Base-by-base conservation (phyloP, 2,329 filamentous ascomycete species). In the Aspergillus tanneri region DNA sequence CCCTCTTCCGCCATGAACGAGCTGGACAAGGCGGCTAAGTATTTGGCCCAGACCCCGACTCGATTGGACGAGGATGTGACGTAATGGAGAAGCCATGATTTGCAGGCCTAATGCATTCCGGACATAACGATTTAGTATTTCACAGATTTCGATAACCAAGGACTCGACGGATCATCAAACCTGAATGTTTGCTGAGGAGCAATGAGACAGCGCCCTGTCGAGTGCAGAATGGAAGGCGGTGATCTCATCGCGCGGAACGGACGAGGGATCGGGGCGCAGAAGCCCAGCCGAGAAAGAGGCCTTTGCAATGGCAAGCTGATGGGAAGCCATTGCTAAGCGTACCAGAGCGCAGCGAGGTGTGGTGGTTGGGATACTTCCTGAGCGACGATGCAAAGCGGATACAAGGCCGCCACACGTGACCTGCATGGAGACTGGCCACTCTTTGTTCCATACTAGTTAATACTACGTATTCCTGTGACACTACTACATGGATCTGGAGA, bases 181-280 rank as follows among this genome's bases (percentile, higher is more conserved):
- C 88, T 93, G 88, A 78, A 93, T 86, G 77, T 92, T 90, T 77
- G 77, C 73, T 65, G 84, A 80, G 64, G 87, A 88, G 81, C 88
- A 92, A 75, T 83, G 80, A 72, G 78, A 72, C 65, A 88, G 73
- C 61, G 80, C 80, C 65, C 78, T 73, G 68, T 84, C 80, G 62
- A 93, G 77, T 50, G 83, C 75, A 55, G 73, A 67, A 68, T 90
- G 81, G 69, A 92, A 87, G 49, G 78, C 70, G 58, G 85, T 79
- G 68, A 92, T 86, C 50, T 86, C 81, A 61, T 84, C 81, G 65
- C 85, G 84, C 40, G 82, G 72, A 47, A 88, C 79, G 8, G 86
- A 80, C 16, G 74, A 77, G n/a, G 87, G 86, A 64, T 92, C 88
- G 32, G 85, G 80, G 52, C 86, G 84, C 49, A 92, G 79, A 34